A percentile compares a stretch with the other conserved stretches of the same genome.
Evolutionary conservation across 768 basidiomycete species (phyloP).

Genomic region (Rubroboletus satanas): DNA sequence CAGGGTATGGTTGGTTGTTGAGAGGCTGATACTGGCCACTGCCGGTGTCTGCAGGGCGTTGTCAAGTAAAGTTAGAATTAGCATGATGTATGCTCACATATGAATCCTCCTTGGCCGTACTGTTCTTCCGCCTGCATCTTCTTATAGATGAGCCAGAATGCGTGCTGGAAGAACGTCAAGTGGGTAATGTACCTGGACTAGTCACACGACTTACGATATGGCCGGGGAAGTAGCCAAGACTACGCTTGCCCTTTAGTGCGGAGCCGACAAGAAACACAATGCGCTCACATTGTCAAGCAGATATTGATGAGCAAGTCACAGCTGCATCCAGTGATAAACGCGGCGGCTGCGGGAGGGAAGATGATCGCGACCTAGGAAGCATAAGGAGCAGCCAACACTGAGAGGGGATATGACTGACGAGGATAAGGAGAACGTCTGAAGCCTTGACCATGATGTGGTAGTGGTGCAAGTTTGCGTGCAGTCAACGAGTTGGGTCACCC

Average conservation of each 20-base stretch:
- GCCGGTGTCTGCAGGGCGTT: conserved; percentile 29
- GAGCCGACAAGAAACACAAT: not conserved
- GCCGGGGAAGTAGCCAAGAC: conserved; percentile 76
- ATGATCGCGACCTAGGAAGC: conserved; percentile 63
- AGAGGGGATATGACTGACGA: conserved; percentile 43
- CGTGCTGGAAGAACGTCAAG: conserved; percentile 44
- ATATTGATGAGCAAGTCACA: conserved; percentile 88
- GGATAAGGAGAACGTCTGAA: conserved; percentile 76
- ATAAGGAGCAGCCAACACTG: not conserved
- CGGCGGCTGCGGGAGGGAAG: conserved; percentile 79
- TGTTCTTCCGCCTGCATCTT: conserved; percentile 84
- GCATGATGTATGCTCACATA: conserved; percentile 53
- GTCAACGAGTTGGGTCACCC: not conserved
- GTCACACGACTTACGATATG: conserved; percentile 38
- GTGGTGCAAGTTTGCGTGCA: not conserved
- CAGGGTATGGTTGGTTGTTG: conserved; percentile 16
- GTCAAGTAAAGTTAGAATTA: not conserved
- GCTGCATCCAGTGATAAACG: conserved; percentile 74
- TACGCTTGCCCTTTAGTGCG: conserved; percentile 23
- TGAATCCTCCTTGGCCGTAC: conserved; percentile 73
- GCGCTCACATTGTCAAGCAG: conserved; percentile 63
- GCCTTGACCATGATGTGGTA: conserved; percentile 42
- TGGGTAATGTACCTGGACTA: not conserved
- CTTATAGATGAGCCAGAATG: conserved; percentile 88
- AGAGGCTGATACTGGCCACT: conserved; percentile 37